These are phyloP conservation scores for Solanum etuberosum DNA, from an alignment of 257 asterid genomes.

Conservation along the genomic window DNA sequence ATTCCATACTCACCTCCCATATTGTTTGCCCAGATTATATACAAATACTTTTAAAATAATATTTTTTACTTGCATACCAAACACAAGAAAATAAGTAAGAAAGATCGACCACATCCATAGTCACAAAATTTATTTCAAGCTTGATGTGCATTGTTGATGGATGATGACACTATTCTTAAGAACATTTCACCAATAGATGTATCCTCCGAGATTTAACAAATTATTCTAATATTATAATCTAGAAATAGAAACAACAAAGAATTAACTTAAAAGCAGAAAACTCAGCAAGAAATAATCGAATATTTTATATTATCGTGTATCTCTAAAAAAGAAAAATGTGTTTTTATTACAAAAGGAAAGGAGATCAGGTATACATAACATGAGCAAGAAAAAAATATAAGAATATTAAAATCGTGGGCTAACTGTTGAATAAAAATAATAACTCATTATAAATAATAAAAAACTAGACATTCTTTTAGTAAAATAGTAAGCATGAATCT, in stretches of 20 bases:
- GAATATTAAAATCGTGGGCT: neutral
- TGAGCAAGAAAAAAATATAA: neutral
- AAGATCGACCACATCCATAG: too few species aligned
- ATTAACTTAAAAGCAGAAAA: neutral
- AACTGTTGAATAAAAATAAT: neutral
- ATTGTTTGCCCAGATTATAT: neutral
- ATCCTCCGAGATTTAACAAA: too few species aligned
- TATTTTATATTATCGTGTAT: neutral
- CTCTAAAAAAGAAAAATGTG: neutral
- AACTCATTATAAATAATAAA: neutral
- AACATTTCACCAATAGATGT: neutral
- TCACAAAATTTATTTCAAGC: neutral
- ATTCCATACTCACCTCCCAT: neutral
- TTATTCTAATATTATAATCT: too few species aligned
- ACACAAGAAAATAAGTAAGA: too few species aligned
- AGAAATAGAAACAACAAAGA: neutral
- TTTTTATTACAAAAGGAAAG: neutral
- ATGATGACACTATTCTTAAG: neutral
- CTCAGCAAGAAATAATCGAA: neutral
- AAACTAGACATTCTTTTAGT: too few species aligned
- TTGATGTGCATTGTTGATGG: neutral
- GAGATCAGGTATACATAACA: neutral
- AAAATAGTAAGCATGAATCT: too few species aligned
- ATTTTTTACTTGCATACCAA: too few species aligned
- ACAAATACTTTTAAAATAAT: too few species aligned